These are phyloP conservation scores for Aphanocladium album DNA, from an alignment of 2,329 filamentous ascomycete genomes.

Conservation along the genomic window DNA sequence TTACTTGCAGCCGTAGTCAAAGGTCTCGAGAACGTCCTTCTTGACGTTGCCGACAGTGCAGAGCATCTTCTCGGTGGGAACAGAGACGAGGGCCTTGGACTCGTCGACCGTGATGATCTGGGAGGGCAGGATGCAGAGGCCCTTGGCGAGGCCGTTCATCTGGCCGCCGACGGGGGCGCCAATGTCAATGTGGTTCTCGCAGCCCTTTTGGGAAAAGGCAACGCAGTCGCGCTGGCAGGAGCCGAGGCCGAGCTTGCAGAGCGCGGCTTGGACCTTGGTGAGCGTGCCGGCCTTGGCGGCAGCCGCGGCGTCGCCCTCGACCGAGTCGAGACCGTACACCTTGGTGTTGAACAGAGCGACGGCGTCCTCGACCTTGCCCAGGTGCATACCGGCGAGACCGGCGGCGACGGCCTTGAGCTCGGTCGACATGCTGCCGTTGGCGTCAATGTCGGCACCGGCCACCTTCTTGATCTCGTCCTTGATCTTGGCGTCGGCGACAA, in stretches of 20 bases:
- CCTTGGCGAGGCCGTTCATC: constrained; percentile 23
- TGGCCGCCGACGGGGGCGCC: constrained; percentile 19
- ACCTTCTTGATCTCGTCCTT: constrained; percentile 24
- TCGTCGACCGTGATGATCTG: constrained; percentile 24
- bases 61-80: constrained; percentile 27
- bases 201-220: constrained; percentile 33
- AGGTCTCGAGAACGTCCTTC: constrained; percentile 24
- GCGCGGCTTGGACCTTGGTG: constrained; percentile 19
- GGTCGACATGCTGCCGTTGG: constrained; percentile 22
- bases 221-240: constrained; percentile 34
- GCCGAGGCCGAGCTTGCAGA: constrained; percentile 28
- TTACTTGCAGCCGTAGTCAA: constrained; percentile 30
- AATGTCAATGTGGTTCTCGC: constrained; percentile 34
- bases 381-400: constrained; percentile 29
- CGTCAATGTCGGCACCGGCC: constrained; percentile 18
- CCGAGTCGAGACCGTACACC: constrained; percentile 23
- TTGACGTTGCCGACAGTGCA: constrained; percentile 29
- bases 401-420: constrained; percentile 28
- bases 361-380: constrained; percentile 26
- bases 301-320: constrained; percentile 9
- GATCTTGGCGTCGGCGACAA: constrained; percentile 26
- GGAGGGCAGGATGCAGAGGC: constrained; percentile 30
- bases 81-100: constrained; percentile 21
- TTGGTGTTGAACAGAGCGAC: constrained; percentile 34
- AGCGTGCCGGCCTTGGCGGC: constrained; percentile 23